Conservation (phyloP, 768 basidiomycete genomes). For the Macrolepiota dolichaula region DNA sequence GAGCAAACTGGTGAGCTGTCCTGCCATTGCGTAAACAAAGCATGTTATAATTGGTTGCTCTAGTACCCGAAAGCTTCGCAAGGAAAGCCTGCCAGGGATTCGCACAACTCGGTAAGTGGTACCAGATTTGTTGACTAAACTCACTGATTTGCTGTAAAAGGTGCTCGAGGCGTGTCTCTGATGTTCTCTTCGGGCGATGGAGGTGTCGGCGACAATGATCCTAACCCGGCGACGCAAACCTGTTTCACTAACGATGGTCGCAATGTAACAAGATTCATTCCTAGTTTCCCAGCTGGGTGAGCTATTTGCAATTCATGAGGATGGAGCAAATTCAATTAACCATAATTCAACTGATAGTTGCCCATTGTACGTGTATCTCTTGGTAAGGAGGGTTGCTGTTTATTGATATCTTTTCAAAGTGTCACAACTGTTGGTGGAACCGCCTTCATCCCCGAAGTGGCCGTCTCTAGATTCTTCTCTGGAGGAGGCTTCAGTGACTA, state of each 20-base stretch:
- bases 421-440: constrained; percentile 73
- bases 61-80: constrained; percentile 56
- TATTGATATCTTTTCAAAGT: constrained; percentile 27
- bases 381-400: not conserved
- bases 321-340: constrained; percentile 14
- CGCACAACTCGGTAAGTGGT: constrained; percentile 52
- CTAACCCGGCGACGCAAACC: constrained; percentile 43
- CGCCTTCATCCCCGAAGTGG: constrained; percentile 46
- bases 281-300: constrained; percentile 55
- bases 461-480: constrained; percentile 50
- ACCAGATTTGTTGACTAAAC: not conserved
- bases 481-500: constrained; percentile 74
- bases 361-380: constrained; percentile 38
- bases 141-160: constrained; percentile 23
- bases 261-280: constrained; percentile 50
- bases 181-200: constrained; percentile 62
- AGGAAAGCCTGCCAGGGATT: constrained; percentile 51
- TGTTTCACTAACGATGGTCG: constrained; percentile 60
- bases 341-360: constrained; percentile 24
- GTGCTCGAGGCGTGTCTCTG: constrained; percentile 60
- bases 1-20: constrained; percentile 55
- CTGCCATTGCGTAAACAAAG: not conserved
- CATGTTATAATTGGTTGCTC: not conserved
- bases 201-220: constrained; percentile 61
- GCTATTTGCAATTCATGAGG: constrained; percentile 23